Evolutionary conservation across 2,329 filamentous ascomycete genomes (phyloP), one percentile per base, ranked within the genome.

Genomic region (Verticillium alfalfae): DNA sequence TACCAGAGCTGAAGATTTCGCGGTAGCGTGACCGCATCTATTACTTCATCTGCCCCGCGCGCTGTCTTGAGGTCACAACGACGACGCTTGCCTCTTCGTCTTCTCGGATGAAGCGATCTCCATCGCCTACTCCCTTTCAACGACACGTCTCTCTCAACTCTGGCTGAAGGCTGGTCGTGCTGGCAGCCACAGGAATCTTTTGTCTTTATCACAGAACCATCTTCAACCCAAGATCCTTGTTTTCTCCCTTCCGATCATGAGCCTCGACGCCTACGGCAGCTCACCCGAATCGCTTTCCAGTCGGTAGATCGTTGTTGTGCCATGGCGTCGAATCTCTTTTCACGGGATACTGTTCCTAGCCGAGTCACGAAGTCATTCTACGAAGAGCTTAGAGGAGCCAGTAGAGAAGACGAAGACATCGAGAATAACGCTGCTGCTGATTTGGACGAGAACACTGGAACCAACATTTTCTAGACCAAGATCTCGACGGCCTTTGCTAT

Each of bases 361-460:
- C 72, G 74, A 41, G 72, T 72, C 60, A 70, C 63, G 5, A 71
- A 75, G 58, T 79, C 82, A 3, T 83, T 82, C 66, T 85, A 85
- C 70, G 77, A 82, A 61, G 79, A 81, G 36, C 69, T 83, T 16
- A 74, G 78, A 64, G 73, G 64, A 7, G 65, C 71, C 34, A 67
- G 73, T n/a, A 78, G 78, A 56, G 74, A 74, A 54, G 70, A 76
- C 26, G 63, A 66, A 57, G 81, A 81, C 60, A 63, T 73, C 31
- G 79, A 83, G 63, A 73, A 75, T 38, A 73, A 74, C 55, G 75
- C 75, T 4, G 79, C 75, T 2, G 69, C 78, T n/a, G 72, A 74
- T 26, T 62, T 84, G 6, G 82, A 85, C 66, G 81, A 84, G 64
- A 79, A 84, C 67, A 85, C 64, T 69, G 85, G 7, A 78, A 77